These are phyloP conservation scores for Vitis labrusca DNA, from an alignment of 164 flowering plant species.

Conservation along the genomic window DNA sequence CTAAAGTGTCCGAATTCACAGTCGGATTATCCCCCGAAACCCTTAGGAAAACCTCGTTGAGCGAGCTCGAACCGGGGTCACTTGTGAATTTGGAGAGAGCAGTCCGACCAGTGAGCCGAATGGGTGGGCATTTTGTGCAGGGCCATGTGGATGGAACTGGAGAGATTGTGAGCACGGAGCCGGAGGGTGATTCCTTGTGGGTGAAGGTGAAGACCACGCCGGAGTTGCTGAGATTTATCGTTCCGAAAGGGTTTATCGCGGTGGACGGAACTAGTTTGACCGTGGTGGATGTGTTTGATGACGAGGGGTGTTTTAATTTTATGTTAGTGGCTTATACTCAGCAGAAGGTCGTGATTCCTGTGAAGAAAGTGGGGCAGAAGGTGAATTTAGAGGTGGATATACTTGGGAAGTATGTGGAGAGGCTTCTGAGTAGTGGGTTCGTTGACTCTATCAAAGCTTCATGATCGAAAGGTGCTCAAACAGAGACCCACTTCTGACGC, in stretches of 20 bases:
- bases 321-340: conserved; percentile 92
- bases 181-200: conserved; percentile 89
- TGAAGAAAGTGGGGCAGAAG: conserved; percentile 83
- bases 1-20: conserved; percentile 43
- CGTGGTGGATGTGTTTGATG: conserved; percentile 81
- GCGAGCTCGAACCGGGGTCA: conserved; percentile 59
- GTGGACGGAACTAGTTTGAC: conserved; percentile 97
- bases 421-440: conserved; percentile 67
- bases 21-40: conserved; percentile 91
- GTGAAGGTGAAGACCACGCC: conserved; percentile 64
- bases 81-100: conserved; percentile 78
- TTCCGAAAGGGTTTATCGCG: conserved; percentile 86
- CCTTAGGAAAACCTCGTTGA: conserved; percentile 65
- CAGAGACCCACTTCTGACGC: neutral
- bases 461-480: conserved; percentile 14
- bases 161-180: conserved; percentile 52
- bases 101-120: conserved; percentile 52
- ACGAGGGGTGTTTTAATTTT: conserved; percentile 74
- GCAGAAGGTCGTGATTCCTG: conserved; percentile 80
- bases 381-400: conserved; percentile 96
- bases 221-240: conserved; percentile 66
- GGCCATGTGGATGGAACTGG: conserved; percentile 97
- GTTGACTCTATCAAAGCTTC: conserved; percentile 26
- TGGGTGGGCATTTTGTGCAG: conserved; percentile 99
- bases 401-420: conserved; percentile 91